A percentile compares a stretch with the other conserved stretches of the same genome.
These are phyloP conservation scores for Pseudopyricularia javanii DNA, from an alignment of 2,329 filamentous ascomycete species.

Conservation along the genomic window DNA sequence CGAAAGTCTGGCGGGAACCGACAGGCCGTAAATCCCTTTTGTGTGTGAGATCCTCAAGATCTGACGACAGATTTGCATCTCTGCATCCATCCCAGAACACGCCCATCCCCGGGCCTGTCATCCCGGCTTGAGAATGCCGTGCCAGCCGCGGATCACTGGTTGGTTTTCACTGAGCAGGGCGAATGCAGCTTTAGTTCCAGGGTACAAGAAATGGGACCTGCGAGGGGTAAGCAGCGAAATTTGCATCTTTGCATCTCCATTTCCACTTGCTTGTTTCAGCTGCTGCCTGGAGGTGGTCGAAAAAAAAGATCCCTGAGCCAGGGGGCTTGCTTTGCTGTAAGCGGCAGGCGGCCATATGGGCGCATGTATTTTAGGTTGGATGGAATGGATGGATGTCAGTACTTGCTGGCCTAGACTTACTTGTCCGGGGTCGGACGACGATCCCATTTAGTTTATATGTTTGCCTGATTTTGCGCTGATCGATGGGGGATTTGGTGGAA, in stretches of 20 bases:
- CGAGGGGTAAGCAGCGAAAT: background rate
- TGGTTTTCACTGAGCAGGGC: too few relatives aligned
- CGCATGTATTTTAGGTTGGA: background rate
- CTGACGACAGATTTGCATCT: background rate
- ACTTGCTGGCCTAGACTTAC: too few relatives aligned
- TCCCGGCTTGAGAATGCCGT: background rate
- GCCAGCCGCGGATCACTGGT: background rate
- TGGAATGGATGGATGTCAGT: too few relatives aligned
- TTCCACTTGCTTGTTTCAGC: background rate
- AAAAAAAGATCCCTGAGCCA: too few relatives aligned
- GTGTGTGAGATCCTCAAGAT: too few relatives aligned
- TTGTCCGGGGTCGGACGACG: too few relatives aligned
- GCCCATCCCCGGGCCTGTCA: background rate
- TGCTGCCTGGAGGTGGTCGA: background rate
- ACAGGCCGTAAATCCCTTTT: background rate
- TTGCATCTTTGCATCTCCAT: background rate
- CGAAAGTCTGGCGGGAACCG: background rate
- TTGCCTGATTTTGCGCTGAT: too few relatives aligned
- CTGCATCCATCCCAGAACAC: background rate
- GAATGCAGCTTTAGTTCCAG: too few relatives aligned
- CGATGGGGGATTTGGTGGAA: too few relatives aligned
- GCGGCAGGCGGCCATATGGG: background rate
- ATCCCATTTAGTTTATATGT: too few relatives aligned
- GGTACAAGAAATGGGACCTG: background rate
- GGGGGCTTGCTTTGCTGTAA: background rate